Conservation (phyloP, 495 filamentous ascomycete species). For the Lineolata rhizophorae region DNA sequence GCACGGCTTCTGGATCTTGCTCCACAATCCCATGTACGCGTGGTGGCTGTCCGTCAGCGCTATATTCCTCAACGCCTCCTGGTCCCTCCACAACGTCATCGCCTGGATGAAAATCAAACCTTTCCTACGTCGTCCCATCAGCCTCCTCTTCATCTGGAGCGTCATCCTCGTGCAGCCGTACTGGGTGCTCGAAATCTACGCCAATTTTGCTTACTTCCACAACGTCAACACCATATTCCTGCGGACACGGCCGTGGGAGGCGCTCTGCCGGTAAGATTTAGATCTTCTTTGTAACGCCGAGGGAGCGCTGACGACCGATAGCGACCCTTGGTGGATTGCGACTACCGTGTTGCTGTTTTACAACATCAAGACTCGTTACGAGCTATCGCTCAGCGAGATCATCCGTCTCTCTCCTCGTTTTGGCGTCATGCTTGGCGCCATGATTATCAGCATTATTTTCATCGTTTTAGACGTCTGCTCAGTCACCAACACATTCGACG, state of each 20-base stretch:
- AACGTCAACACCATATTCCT: constrained; percentile 20
- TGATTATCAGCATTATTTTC: constrained; percentile 31
- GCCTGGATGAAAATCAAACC: constrained; percentile 22
- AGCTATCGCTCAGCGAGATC: constrained; percentile 25
- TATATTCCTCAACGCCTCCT: constrained; percentile 16
- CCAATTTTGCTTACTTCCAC: constrained; percentile 19
- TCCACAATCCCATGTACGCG: constrained; percentile 10
- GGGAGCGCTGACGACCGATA: too few relatives aligned
- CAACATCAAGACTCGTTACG: constrained; percentile 30
- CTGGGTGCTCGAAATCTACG: constrained; percentile 20
- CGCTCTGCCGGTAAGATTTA: constrained; percentile 25
- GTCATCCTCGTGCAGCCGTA: constrained; percentile 17
- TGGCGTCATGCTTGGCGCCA: constrained; percentile 30
- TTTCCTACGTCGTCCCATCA: constrained; percentile 11
- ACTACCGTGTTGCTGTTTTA: constrained; percentile 28
- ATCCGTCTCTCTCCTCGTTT: constrained; percentile 30
- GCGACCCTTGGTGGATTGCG: constrained; percentile 40
- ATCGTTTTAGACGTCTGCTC: constrained; percentile 27
- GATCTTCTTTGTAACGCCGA: too few relatives aligned
- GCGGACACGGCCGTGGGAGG: constrained; percentile 28
- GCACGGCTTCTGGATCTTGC: constrained; percentile 19
- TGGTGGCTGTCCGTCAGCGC: constrained; percentile 19
- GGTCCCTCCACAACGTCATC: constrained; percentile 20
- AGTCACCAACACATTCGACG: constrained; percentile 13
- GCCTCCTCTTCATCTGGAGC: constrained; percentile 15